A percentile compares a stretch with the other conserved stretches of the same genome.
phyloP scores from a whole-genome alignment of 2,329 filamentous ascomycete genomes.

The Calonectria pseudoreteaudii region DNA sequence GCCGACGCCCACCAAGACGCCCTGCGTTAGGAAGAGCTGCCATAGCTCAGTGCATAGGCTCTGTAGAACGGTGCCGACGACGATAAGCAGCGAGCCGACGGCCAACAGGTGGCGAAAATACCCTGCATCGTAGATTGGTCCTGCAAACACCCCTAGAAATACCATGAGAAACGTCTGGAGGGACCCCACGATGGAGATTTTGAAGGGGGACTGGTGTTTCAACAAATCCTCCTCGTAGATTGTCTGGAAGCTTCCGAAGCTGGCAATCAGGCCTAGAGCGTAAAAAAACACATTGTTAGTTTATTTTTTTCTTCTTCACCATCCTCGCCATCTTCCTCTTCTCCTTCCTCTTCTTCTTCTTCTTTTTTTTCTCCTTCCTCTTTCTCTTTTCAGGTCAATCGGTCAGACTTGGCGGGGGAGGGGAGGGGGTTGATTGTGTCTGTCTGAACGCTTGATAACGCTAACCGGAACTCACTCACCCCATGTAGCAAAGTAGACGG shows the following conservation, averaged over 20 bases:
- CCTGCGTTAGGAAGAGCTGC: constrained; percentile 84
- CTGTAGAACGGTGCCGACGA: constrained; percentile 33
- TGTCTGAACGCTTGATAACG: neutral
- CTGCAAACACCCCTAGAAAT: constrained; percentile 36
- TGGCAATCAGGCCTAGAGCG: constrained; percentile 36
- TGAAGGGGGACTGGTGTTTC: constrained; percentile 18
- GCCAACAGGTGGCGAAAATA: constrained; percentile 34
- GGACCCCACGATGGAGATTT: constrained; percentile 39
- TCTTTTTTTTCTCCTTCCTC: too few species aligned
- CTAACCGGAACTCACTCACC: constrained; percentile 23
- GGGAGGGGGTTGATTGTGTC: neutral
- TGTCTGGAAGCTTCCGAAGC: constrained; percentile 39
- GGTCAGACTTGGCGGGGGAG: neutral
- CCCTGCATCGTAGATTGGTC: constrained; percentile 35
- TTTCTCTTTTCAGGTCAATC: neutral
- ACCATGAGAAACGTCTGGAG: constrained; percentile 40
- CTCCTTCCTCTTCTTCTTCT: neutral
- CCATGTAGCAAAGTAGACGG: constrained; percentile 40
- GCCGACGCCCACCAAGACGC: constrained; percentile 76
- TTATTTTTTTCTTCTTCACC: too few species aligned
- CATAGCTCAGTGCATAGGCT: constrained; percentile 65
- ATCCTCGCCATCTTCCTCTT: too few species aligned
- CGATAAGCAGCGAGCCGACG: constrained; percentile 29
- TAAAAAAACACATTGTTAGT: neutral
- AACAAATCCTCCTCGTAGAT: constrained; percentile 37